Percentiles rank a stretch among this genome's conserved stretches.
These are phyloP conservation scores for Bremia lactucae DNA, from an alignment of 352 stramenopile species.

Conservation along the genomic window DNA sequence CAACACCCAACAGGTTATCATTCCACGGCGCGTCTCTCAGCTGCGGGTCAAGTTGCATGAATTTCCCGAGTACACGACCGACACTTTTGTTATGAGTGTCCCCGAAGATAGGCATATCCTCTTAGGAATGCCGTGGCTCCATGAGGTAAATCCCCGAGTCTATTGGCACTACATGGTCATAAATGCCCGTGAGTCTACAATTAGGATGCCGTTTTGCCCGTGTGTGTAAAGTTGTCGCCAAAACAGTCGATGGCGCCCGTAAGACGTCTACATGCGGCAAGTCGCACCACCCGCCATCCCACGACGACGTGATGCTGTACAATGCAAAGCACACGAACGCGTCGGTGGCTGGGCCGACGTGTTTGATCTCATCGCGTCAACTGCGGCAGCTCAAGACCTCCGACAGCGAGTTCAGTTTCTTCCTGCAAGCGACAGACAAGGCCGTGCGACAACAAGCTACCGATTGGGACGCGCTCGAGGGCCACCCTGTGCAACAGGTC, in stretches of 20 bases:
- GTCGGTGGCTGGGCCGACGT: too few species aligned
- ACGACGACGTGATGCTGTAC: too few species aligned
- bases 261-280: too few species aligned
- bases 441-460: background rate
- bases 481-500: background rate
- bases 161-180: too few species aligned
- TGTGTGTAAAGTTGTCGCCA: too few species aligned
- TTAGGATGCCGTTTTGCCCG: too few species aligned
- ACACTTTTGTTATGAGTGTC: slow-evolving; percentile 7
- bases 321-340: too few species aligned
- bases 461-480: background rate
- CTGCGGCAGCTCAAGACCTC: background rate
- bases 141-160: slow-evolving; percentile 2
- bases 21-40: background rate
- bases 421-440: background rate
- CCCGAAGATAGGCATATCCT: slow-evolving; percentile 2
- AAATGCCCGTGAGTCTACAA: too few species aligned
- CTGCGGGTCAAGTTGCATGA: background rate
- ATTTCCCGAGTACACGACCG: slow-evolving; percentile 1
- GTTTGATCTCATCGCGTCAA: too few species aligned
- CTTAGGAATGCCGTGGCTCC: slow-evolving; percentile 7
- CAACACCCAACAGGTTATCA: too few species aligned
- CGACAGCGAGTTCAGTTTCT: slow-evolving; percentile 6
- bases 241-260: too few species aligned
- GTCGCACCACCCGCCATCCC: too few species aligned